A percentile compares a stretch with the other conserved stretches of the same genome.
Evolutionary conservation across 352 stramenopile species (phyloP).

Genomic region (Pythium chondricola): DNA sequence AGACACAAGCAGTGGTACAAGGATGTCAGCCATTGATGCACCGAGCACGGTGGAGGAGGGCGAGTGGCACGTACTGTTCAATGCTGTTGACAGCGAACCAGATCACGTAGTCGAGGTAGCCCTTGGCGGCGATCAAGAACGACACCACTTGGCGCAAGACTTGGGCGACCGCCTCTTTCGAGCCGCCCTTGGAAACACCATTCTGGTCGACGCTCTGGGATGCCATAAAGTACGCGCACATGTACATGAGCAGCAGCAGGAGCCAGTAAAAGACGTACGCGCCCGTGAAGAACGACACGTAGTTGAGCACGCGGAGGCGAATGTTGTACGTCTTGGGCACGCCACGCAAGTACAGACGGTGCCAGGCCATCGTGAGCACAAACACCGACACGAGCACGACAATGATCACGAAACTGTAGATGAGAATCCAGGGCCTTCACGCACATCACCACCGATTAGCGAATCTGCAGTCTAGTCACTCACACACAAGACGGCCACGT

Average conservation of each 20-base stretch:
- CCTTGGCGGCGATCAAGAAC: constrained; percentile 80
- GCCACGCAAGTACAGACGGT: constrained; percentile 73
- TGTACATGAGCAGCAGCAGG: constrained; percentile 80
- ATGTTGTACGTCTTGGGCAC: constrained; percentile 89
- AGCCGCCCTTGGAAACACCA: constrained; percentile 25
- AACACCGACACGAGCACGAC: constrained; percentile 81
- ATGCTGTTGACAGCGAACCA: constrained; percentile 90
- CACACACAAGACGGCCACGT: background rate
- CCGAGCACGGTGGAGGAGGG: no score
- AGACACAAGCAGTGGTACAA: no score
- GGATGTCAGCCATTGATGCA: background rate
- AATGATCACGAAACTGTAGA: constrained; percentile 82
- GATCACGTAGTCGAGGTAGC: constrained; percentile 86
- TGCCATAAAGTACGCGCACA: constrained; percentile 86
- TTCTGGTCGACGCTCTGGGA: constrained; percentile 46
- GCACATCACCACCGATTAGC: constrained; percentile 1
- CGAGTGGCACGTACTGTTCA: constrained; percentile 45
- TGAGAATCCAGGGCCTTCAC: constrained; percentile 76
- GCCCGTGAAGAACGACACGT: constrained; percentile 84
- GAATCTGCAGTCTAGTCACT: background rate
- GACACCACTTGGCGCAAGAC: constrained; percentile 77
- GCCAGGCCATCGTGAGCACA: constrained; percentile 78
- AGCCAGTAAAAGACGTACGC: constrained; percentile 89
- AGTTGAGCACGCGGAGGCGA: constrained; percentile 84
- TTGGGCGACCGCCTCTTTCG: constrained; percentile 46